Conservation (phyloP, 257 asterid genomes). For the Paulownia fortunei region DNA sequence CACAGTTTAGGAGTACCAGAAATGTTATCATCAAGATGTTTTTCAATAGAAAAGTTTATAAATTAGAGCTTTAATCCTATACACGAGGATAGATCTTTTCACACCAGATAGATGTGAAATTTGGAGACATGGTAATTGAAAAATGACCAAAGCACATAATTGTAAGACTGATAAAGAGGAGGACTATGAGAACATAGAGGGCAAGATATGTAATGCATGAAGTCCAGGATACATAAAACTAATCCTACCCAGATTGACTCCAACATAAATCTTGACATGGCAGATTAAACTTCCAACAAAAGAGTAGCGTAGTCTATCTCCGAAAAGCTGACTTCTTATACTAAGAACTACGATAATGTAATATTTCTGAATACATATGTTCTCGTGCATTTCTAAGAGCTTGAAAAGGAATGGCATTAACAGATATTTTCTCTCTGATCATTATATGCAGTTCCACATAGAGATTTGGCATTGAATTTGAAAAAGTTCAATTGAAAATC, state of each 20-base stretch:
- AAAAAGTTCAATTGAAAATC: neutral
- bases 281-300: neutral
- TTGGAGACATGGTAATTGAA: neutral
- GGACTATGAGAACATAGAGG: too few relatives aligned
- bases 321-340: neutral
- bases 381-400: neutral
- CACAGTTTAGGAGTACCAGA: neutral
- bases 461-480: neutral
- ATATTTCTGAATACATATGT: neutral
- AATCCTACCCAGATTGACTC: neutral
- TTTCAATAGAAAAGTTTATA: neutral
- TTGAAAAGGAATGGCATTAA: neutral
- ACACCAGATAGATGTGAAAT: neutral
- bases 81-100: neutral
- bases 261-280: neutral
- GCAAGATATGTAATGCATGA: neutral
- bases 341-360: neutral
- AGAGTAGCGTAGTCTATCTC: neutral
- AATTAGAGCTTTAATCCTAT: neutral
- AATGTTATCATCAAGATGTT: neutral
- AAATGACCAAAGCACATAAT: neutral
- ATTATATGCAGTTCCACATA: neutral
- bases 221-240: constrained; percentile 1
- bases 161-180: constrained; percentile 1
- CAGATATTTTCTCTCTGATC: neutral